phyloP scores from a whole-genome alignment of 2,329 filamentous ascomycete genomes.

The Bipolaris bicolor region DNA sequence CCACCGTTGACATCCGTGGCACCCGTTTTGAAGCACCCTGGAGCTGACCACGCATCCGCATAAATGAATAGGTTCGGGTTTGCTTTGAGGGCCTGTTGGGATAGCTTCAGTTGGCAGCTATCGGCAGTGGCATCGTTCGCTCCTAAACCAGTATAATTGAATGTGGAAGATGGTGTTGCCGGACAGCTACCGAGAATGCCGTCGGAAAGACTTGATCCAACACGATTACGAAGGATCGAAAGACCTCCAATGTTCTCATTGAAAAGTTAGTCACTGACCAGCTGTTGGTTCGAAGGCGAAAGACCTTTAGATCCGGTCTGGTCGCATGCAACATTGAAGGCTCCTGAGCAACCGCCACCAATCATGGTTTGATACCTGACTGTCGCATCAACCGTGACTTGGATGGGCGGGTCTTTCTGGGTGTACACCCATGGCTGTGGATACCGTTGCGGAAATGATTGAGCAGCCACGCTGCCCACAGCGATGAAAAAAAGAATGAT shows the following conservation, averaged over 20 bases:
- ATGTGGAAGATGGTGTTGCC: constrained; percentile 12
- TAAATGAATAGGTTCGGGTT: constrained; percentile 52
- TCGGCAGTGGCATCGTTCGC: constrained; percentile 17
- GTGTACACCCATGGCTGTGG: constrained; percentile 11
- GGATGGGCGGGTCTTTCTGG: constrained; percentile 3
- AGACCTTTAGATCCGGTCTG: constrained; percentile 19
- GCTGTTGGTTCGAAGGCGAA: constrained; percentile 44
- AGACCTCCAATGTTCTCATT: constrained; percentile 51
- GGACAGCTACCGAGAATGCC: constrained; percentile 15
- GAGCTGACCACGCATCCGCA: constrained; percentile 57
- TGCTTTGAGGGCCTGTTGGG: constrained; percentile 53
- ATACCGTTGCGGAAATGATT: constrained; percentile 8
- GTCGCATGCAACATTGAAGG: constrained; percentile 15
- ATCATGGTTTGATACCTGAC: constrained; percentile 15
- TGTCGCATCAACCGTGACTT: constrained; percentile 4
- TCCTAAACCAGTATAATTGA: constrained; percentile 23
- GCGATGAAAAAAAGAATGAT: constrained; percentile 4
- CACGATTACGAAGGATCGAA: constrained; percentile 52
- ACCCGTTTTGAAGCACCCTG: constrained; percentile 58
- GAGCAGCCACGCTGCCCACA: constrained; percentile 1
- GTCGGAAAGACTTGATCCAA: constrained; percentile 44
- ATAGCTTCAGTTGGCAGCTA: constrained; percentile 58
- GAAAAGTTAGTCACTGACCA: constrained; percentile 52
- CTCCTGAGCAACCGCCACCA: constrained; percentile 16
- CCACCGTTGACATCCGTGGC: constrained; percentile 51